Conservation (phyloP, 495 filamentous ascomycete species). For the Parathielavia hyrcaniae region DNA sequence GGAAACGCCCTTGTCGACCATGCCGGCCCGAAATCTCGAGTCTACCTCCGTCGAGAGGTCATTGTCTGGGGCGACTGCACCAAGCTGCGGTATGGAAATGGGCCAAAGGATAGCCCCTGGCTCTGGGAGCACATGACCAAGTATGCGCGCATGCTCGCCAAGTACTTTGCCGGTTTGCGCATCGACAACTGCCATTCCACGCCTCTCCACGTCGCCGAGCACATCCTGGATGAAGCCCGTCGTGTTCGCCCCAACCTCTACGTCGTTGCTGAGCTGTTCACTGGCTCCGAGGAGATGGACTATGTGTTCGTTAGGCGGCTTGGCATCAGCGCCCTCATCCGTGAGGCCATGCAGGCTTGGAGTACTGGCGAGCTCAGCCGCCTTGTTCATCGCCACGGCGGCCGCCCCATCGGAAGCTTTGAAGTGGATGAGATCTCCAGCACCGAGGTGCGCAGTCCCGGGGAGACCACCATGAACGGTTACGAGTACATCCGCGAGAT, state of each 20-base stretch:
- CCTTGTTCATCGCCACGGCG: constrained; percentile 89
- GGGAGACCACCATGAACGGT: constrained; percentile 4
- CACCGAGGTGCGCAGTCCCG: constrained; percentile 33
- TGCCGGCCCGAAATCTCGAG: constrained; percentile 78
- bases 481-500: constrained; percentile 44
- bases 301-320: constrained; percentile 90
- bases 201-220: constrained; percentile 85
- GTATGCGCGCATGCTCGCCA: constrained; percentile 89
- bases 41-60: constrained; percentile 88
- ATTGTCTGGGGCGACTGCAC: constrained; percentile 99
- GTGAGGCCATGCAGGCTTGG: constrained; percentile 98
- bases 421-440: constrained; percentile 61
- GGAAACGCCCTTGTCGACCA: constrained; percentile 91
- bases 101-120: constrained; percentile 80
- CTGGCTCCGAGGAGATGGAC: constrained; percentile 90
- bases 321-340: constrained; percentile 81
- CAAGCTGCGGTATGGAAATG: constrained; percentile 83
- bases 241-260: constrained; percentile 81
- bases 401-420: constrained; percentile 92
- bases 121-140: constrained; percentile 93
- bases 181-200: constrained; percentile 99
- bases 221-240: constrained; percentile 86
- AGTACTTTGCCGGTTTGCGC: constrained; percentile 90
- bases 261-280: constrained; percentile 94
- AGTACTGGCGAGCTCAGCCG: constrained; percentile 85